These are phyloP conservation scores for Lanzia echinophila DNA, from an alignment of 2,329 filamentous ascomycete species.

Conservation along the genomic window DNA sequence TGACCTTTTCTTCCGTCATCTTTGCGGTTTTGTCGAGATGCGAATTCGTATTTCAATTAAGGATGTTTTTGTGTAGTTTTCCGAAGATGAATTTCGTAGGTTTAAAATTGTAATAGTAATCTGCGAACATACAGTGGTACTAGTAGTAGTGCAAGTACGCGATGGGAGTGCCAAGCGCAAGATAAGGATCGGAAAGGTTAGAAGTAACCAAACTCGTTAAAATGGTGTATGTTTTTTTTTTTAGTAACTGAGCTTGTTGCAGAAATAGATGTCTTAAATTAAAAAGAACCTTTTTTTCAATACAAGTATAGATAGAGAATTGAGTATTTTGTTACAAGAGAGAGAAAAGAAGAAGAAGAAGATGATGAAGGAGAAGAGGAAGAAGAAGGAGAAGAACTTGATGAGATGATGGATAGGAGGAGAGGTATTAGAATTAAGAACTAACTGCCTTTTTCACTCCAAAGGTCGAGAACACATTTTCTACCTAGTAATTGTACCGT, in stretches of 20 bases:
- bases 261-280: not conserved
- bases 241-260: not conserved
- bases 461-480: too few species aligned
- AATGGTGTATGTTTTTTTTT: not conserved
- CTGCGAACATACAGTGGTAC: not conserved
- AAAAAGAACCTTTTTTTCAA: not conserved
- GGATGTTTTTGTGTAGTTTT: not conserved
- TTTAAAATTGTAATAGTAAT: not conserved
- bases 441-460: too few species aligned
- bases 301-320: not conserved
- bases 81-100: not conserved
- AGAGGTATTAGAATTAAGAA: too few species aligned
- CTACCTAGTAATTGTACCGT: too few species aligned
- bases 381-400: not conserved
- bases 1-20: conserved; percentile 75
- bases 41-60: not conserved
- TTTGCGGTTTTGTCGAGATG: conserved; percentile 26
- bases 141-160: not conserved
- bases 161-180: conserved; percentile 6
- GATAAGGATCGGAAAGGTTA: conserved; percentile 9
- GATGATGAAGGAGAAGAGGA: not conserved
- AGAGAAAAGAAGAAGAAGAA: not conserved
- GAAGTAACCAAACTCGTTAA: not conserved
- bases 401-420: not conserved
- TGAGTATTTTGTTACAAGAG: not conserved